Evolutionary conservation across 1,284 basidiomycete genomes (phyloP).

Genomic region (Moesziomyces antarcticus): DNA sequence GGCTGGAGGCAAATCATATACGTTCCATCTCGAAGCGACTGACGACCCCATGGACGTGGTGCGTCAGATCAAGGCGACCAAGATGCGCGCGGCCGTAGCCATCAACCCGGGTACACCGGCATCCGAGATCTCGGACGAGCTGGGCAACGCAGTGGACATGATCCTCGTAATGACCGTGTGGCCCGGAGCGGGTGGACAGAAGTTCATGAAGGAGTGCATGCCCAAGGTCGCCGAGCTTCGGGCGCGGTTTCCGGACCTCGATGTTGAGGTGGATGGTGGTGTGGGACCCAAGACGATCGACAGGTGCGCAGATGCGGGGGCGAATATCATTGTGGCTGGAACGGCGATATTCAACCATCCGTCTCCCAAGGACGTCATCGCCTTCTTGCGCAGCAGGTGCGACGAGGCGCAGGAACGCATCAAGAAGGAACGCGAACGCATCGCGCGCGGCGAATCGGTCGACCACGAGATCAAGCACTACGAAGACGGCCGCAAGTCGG

Average conservation of each 20-base stretch:
- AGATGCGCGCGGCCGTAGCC: slow-evolving; percentile 65
- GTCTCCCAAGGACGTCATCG: slow-evolving; percentile 74
- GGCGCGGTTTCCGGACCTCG: slow-evolving; percentile 82
- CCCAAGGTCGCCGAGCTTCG: slow-evolving; percentile 90
- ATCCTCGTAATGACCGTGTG: slow-evolving; percentile 68
- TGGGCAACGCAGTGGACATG: slow-evolving; percentile 65
- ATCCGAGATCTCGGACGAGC: slow-evolving; percentile 62
- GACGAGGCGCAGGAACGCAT: slow-evolving; percentile 65
- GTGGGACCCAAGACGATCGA: slow-evolving; percentile 91
- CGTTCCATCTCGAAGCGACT: slow-evolving; percentile 92
- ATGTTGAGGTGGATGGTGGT: slow-evolving; percentile 98
- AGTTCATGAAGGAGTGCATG: slow-evolving; percentile 92
- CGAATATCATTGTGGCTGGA: slow-evolving; percentile 98
- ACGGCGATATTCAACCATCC: slow-evolving; percentile 91
- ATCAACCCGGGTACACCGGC: slow-evolving; percentile 67
- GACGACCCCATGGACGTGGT: slow-evolving; percentile 66
- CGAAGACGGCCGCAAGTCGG: slow-evolving; percentile 41
- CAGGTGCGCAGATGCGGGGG: slow-evolving; percentile 82
- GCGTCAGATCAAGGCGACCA: slow-evolving; percentile 62
- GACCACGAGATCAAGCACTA: slow-evolving; percentile 51
- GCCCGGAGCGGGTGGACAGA: slow-evolving; percentile 81
- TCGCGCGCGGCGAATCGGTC: slow-evolving; percentile 50
- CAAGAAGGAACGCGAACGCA: slow-evolving; percentile 58
- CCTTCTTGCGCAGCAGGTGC: slow-evolving; percentile 55
- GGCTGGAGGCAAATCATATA: slow-evolving; percentile 93